These are phyloP conservation scores for Albizia julibrissin DNA, from an alignment of 306 rosid species.

Conservation along the genomic window DNA sequence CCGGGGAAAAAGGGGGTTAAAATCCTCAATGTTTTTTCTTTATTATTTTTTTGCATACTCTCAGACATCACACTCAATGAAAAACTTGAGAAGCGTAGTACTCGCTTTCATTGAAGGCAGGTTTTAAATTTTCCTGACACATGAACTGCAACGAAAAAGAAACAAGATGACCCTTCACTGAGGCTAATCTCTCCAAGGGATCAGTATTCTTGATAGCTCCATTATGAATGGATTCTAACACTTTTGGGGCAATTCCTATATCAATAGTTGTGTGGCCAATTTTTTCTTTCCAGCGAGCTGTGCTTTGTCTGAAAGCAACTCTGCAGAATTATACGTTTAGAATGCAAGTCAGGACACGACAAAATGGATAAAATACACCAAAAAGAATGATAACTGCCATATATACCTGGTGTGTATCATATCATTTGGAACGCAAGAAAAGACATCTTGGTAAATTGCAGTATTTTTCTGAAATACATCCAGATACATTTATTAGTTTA, in stretches of 20 bases:
- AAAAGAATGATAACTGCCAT: background rate
- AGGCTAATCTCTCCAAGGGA: slow-evolving; percentile 69
- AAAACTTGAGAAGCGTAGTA: slow-evolving; percentile 93
- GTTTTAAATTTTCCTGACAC: slow-evolving; percentile 91
- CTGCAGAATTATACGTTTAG: slow-evolving; percentile 41
- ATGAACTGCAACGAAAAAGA: slow-evolving; percentile 91
- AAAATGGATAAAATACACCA: slow-evolving; percentile 7
- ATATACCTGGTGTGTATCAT: slow-evolving; percentile 78
- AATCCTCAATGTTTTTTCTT: background rate
- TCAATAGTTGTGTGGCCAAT: slow-evolving; percentile 84
- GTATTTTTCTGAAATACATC: slow-evolving; percentile 73
- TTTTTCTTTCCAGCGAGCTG: slow-evolving; percentile 68
- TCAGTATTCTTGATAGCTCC: slow-evolving; percentile 57
- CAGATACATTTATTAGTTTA: slow-evolving; percentile 28
- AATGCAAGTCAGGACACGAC: slow-evolving; percentile 31
- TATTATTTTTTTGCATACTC: background rate
- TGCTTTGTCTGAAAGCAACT: slow-evolving; percentile 77
- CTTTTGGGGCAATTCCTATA: slow-evolving; percentile 81
- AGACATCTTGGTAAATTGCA: slow-evolving; percentile 83
- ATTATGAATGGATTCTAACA: slow-evolving; percentile 57
- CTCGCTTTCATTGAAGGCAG: slow-evolving; percentile 90
- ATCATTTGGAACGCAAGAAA: slow-evolving; percentile 89
- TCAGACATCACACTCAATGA: slow-evolving; percentile 48
- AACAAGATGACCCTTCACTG: slow-evolving; percentile 85
- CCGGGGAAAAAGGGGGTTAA: background rate